Conservation (phyloP, 1,139 yeast species). For the Suhomyces anneliseae region DNA sequence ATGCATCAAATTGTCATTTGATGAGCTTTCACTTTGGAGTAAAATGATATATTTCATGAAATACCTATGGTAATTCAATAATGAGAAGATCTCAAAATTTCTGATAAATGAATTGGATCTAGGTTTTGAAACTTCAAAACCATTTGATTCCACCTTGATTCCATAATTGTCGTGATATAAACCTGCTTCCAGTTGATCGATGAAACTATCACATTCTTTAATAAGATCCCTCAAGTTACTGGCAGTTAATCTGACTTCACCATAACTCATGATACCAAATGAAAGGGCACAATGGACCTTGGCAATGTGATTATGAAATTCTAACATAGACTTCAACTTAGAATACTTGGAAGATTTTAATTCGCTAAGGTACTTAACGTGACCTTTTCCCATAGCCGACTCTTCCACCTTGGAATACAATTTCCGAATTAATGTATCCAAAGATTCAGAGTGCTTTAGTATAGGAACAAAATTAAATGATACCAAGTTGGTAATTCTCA, state of each 20-base stretch:
- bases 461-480: conserved; percentile 30
- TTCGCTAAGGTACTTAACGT: conserved; percentile 25
- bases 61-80: conserved; percentile 32
- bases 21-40: conserved; percentile 37
- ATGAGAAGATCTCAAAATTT: conserved; percentile 28
- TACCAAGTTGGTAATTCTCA: conserved; percentile 35
- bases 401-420: conserved; percentile 28
- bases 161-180: neutral
- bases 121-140: neutral
- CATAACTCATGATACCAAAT: conserved; percentile 25
- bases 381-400: conserved; percentile 26
- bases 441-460: conserved; percentile 21
- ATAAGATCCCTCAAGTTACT: conserved; percentile 25
- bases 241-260: conserved; percentile 26
- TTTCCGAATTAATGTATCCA: conserved; percentile 22
- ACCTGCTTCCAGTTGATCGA: conserved; percentile 1
- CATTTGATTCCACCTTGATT: neutral
- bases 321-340: conserved; percentile 22
- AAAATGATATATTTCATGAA: conserved; percentile 33
- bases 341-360: conserved; percentile 20
- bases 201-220: conserved; percentile 29
- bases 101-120: conserved; percentile 10
- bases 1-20: conserved; percentile 21
- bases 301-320: conserved; percentile 32
- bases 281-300: conserved; percentile 25